Base-by-base conservation (phyloP, 345 rosid species). In the Gossypioides kirkii region DNA sequence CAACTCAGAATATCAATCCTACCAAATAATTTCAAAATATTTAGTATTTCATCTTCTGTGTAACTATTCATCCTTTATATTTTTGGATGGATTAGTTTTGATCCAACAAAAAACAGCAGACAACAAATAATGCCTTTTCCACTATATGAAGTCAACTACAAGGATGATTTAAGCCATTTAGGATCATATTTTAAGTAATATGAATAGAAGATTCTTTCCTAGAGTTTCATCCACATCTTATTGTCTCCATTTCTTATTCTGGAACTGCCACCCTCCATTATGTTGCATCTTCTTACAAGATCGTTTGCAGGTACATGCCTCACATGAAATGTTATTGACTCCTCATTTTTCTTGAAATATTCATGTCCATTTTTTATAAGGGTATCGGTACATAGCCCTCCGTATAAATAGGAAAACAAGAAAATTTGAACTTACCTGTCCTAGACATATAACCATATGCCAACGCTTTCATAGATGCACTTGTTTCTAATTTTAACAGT, bases 81-180 rank as follows among this genome's bases (percentile, higher is more conserved):
- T 61, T 16, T 36, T 17, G 22, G 22, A 5, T 22, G 38, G 42
- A 16, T 45, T 45, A 66, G 23, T 66, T 66, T 45, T 22, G 46
- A 66, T 45, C 38, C 54, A 42, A 43, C 18, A 42, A 65, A 22
- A 66, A 66, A 45, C 38, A 66, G 18, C 70, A 25, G 20, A 46
- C 70, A 66, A 66, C 55, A 66, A 46, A 66, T 66, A 46, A 46
- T 23, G 70, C 58, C 41, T 50, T 46, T 68, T 49, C 59, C 58
- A 68, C 45, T 10, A 49, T 9, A 12, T 17, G 56, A 68, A 50
- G 58, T 68, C 72, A 68, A 68, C 72, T 68, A 26, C 42, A 28
- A 49, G 71, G 43, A 49, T 26, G 25, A 49, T 49, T 49, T 28
- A 68, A 17, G 59, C 25, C 25, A 16, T 8, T 4, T 49, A 68